These are phyloP conservation scores for Mucor irregularis DNA, from an alignment of 371 early-diverging fungal genomes.

Conservation along the genomic window DNA sequence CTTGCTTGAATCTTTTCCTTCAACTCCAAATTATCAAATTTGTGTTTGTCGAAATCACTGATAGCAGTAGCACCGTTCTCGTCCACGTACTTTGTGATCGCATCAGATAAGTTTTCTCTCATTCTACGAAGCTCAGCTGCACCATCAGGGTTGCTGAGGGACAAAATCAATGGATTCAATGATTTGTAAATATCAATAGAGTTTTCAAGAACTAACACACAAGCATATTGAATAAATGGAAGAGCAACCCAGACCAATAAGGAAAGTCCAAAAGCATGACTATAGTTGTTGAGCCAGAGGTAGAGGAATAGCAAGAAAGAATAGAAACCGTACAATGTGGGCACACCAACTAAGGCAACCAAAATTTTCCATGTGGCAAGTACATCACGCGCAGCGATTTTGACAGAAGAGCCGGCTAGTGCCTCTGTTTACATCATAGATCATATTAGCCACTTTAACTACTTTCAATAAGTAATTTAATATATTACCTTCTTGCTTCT, in stretches of 20 bases:
- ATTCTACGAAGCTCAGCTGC: slow-evolving; percentile 18
- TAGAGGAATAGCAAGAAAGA: slow-evolving; percentile 34
- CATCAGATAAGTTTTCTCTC: slow-evolving; percentile 28
- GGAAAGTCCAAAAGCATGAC: slow-evolving; percentile 16
- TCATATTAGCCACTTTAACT: slow-evolving; percentile 1
- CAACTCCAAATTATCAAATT: slow-evolving; percentile 26
- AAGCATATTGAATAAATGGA: slow-evolving; percentile 54
- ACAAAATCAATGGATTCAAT: slow-evolving; percentile 26
- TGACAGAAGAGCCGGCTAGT: slow-evolving; percentile 76
- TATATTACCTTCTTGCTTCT: slow-evolving; percentile 57
- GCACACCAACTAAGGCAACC: slow-evolving; percentile 61
- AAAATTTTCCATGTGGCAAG: slow-evolving; percentile 88
- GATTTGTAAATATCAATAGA: slow-evolving; percentile 62
- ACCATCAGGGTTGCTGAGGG: slow-evolving; percentile 22
- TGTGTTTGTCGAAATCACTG: slow-evolving; percentile 38
- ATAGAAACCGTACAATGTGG: slow-evolving; percentile 64
- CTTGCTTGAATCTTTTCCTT: slow-evolving; percentile 14
- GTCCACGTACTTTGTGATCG: slow-evolving; percentile 40
- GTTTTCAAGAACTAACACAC: slow-evolving; percentile 58
- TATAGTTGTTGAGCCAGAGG: slow-evolving; percentile 12
- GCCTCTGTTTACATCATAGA: slow-evolving; percentile 58
- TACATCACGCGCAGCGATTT: slow-evolving; percentile 84
- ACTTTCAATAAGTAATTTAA: neutral
- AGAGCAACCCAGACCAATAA: slow-evolving; percentile 36
- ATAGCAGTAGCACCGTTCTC: slow-evolving; percentile 38